Base-by-base conservation (phyloP, 495 filamentous ascomycete genomes). In the Hypoxylon subgilvum region DNA sequence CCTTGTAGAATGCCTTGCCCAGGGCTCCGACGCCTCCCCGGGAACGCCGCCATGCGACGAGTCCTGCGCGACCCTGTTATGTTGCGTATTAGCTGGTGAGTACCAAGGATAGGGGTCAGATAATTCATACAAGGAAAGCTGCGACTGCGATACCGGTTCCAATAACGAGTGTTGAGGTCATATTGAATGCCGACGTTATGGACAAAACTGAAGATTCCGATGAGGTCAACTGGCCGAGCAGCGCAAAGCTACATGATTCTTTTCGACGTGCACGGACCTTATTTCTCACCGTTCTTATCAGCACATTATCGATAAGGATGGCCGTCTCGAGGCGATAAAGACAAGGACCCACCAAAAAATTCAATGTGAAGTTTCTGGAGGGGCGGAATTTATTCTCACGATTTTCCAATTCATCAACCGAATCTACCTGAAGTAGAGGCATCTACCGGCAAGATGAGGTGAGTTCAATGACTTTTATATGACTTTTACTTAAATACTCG, bases 1-100 rank as follows among this genome's bases (percentile, higher is more conserved):
- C 94, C 74, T 96, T 97, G 80, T 96, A 97, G 71, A 89, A 99
- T 23, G 89, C 85, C 72, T 89, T 89, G 56, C 94, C 93, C 49
- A 96, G 72, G n/a, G 84, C 82, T 55, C 85, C 85, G 51, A 87
- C 79, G 64, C 87, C 86, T 67, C 88, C 90, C 57, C 86, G 81
- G 47, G 87, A 97, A 50, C 89, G 85, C 38, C 91, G 88, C 67
- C 91, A 82, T 46, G 95, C 94, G 43, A 96, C 87, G 8, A 95
- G 79, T 45, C 93, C 94, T 58, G 95, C 92, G 61, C 94, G 88
- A 64, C 93, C 93, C 91, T 96, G 65, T 18, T 28, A 17, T 14
- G 4, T 19, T 25, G 17, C 25, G 14, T 38, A 12, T 56, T 46
- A 23, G 31, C 31, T 5, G n/a, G n/a, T n/a, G n/a, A n/a, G n/a